Percentiles rank a stretch among this genome's conserved stretches.
Conservation (phyloP, 805 yeast genomes). For the Alloascoidea africana region DNA sequence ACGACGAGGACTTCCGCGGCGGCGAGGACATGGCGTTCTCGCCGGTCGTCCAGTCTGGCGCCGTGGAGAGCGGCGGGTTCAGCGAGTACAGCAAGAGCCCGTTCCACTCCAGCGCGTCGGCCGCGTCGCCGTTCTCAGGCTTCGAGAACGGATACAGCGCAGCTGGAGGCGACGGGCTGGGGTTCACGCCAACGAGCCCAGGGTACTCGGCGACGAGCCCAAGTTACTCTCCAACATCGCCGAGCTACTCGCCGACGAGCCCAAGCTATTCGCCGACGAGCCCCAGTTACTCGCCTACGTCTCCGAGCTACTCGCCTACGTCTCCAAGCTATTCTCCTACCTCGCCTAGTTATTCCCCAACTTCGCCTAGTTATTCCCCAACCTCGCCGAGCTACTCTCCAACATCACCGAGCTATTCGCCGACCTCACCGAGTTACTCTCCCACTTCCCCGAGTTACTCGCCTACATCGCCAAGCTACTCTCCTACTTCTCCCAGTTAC, state of each 20-base stretch:
- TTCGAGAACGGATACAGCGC: no score
- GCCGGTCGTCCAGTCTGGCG: slow-evolving; percentile 81
- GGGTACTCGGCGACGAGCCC: slow-evolving; percentile 39
- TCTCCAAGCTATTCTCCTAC: slow-evolving; percentile 70
- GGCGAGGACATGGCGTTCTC: slow-evolving; percentile 78
- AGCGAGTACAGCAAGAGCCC: slow-evolving; percentile 73
- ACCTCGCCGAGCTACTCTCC: slow-evolving; percentile 58
- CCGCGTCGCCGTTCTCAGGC: slow-evolving; percentile 44
- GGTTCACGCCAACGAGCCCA: slow-evolving; percentile 31
- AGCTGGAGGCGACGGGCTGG: slow-evolving; percentile 23
- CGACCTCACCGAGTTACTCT: slow-evolving; percentile 58
- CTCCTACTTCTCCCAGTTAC: slow-evolving; percentile 51
- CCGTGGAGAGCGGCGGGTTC: slow-evolving; percentile 71
- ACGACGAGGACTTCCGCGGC: slow-evolving; percentile 47
- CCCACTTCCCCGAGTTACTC: slow-evolving; percentile 48
- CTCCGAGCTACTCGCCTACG: slow-evolving; percentile 55
- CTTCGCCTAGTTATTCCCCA: slow-evolving; percentile 70
- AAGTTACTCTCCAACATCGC: slow-evolving; percentile 62
- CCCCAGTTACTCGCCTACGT: slow-evolving; percentile 58
- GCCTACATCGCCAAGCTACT: slow-evolving; percentile 43
- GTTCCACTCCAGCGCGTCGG: slow-evolving; percentile 32
- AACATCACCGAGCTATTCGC: slow-evolving; percentile 46
- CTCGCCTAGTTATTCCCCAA: slow-evolving; percentile 65
- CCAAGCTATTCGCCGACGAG: slow-evolving; percentile 61
- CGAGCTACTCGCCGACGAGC: slow-evolving; percentile 53